Percentiles rank a stretch among this genome's conserved stretches.
phyloP scores from a whole-genome alignment of 257 asterid species.

The Phtheirospermum japonicum region DNA sequence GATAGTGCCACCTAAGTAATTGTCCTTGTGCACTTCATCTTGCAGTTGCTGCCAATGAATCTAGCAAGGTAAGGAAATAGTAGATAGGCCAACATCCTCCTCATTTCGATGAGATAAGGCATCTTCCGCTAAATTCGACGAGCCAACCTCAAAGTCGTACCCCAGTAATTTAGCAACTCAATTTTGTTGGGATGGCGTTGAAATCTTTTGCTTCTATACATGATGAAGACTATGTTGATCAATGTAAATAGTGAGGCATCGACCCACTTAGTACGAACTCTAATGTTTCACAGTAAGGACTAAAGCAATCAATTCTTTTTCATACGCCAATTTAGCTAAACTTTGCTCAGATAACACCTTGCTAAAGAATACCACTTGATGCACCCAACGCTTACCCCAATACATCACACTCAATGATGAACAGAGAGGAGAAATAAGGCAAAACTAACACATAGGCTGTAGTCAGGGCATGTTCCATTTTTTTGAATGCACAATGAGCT shows the following conservation, averaged over 20 bases:
- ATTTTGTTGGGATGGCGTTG: conserved; percentile 6
- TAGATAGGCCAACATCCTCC: background rate
- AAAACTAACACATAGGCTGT: background rate
- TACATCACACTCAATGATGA: background rate
- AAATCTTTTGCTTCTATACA: background rate
- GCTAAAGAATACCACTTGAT: background rate
- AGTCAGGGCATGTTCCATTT: background rate
- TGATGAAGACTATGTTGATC: conserved; percentile 7
- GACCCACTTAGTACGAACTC: background rate
- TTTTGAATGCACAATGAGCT: background rate
- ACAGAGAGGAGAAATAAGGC: background rate
- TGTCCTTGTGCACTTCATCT: background rate
- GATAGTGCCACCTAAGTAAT: background rate
- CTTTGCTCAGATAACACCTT: background rate
- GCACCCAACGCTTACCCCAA: background rate
- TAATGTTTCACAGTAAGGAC: background rate
- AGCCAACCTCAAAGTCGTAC: background rate
- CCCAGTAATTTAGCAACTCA: conserved; percentile 11
- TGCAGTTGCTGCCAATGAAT: background rate
- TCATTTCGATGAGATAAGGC: background rate
- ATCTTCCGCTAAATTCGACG: background rate
- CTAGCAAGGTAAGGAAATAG: too few relatives aligned
- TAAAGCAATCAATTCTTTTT: conserved; percentile 3
- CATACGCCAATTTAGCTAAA: background rate
- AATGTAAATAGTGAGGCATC: background rate